A percentile compares a stretch with the other conserved stretches of the same genome.
These are phyloP conservation scores for Ceratocystis smalleyi DNA, from an alignment of 2,329 filamentous ascomycete genomes.

Conservation along the genomic window DNA sequence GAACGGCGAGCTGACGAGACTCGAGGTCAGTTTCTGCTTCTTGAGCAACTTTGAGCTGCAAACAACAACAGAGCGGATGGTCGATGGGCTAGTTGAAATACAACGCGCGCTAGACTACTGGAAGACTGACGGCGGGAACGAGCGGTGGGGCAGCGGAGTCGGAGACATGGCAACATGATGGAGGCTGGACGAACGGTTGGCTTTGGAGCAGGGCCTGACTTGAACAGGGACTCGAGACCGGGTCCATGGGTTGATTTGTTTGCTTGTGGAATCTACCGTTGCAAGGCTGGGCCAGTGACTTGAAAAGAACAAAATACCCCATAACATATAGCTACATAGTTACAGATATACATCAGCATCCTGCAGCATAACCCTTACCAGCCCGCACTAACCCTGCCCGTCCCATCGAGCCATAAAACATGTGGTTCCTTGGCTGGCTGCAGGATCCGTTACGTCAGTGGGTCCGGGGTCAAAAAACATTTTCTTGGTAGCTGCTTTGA, in stretches of 20 bases:
- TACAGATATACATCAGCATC: neutral
- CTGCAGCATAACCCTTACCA: neutral
- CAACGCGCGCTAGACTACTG: neutral
- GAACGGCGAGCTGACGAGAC: conserved; percentile 59
- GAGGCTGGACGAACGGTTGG: neutral
- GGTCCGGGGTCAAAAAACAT: neutral
- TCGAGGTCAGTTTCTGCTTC: conserved; percentile 85
- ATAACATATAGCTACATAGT: neutral
- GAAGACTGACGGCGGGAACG: neutral
- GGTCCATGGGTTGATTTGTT: too few species aligned
- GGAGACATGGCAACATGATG: neutral
- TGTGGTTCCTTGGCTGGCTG: neutral
- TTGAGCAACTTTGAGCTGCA: conserved; percentile 67
- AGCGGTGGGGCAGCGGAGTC: neutral
- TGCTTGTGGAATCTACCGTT: neutral
- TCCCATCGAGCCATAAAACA: neutral
- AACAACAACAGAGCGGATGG: conserved; percentile 41
- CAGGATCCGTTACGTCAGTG: neutral
- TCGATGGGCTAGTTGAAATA: neutral
- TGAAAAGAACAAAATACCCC: neutral
- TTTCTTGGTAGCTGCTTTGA: neutral
- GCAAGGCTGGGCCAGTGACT: neutral
- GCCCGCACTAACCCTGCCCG: neutral
- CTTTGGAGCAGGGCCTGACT: neutral
- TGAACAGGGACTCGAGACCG: too few species aligned